phyloP scores from a whole-genome alignment of 108 stramenopile species.

The Nitzschia putrida region DNA sequence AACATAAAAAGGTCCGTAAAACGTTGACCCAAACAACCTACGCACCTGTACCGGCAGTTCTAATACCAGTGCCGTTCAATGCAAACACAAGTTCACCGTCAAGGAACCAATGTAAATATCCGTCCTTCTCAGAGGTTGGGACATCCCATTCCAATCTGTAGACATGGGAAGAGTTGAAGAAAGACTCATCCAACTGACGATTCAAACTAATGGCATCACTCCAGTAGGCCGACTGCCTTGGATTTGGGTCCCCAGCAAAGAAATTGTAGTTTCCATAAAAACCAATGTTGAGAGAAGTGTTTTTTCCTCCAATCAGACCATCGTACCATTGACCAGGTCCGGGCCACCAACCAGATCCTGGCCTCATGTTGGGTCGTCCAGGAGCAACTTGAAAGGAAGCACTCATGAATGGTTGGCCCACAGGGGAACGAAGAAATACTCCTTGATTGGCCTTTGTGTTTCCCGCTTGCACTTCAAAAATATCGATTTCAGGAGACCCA shows the following conservation, averaged over 20 bases:
- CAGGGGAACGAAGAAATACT: constrained; percentile 60
- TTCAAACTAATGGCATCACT: constrained; percentile 94
- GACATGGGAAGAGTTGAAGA: constrained; percentile 83
- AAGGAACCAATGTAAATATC: constrained; percentile 89
- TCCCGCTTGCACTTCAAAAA: constrained; percentile 92
- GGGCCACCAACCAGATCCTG: constrained; percentile 82
- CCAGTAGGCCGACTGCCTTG: constrained; percentile 82
- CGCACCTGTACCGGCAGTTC: constrained; percentile 48
- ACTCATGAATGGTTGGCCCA: constrained; percentile 89
- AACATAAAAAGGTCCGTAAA: not conserved
- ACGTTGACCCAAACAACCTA: not conserved
- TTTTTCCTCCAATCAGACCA: constrained; percentile 74
- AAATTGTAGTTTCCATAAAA: constrained; percentile 94
- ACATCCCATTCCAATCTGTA: constrained; percentile 96
- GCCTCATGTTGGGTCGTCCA: constrained; percentile 65
- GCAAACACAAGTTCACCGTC: constrained; percentile 84
- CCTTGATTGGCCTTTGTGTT: constrained; percentile 62
- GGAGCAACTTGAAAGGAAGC: constrained; percentile 89
- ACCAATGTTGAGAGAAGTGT: constrained; percentile 83
- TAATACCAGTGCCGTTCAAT: constrained; percentile 70
- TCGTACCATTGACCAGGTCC: constrained; percentile 92
- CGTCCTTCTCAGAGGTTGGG: constrained; percentile 60
- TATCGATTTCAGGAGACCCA: constrained; percentile 98
- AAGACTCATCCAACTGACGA: constrained; percentile 63
- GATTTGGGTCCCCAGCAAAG: constrained; percentile 70